Percentiles rank a stretch among this genome's conserved stretches.
These are phyloP conservation scores for Mortierella polycephala DNA, from an alignment of 371 early-diverging fungal genomes.

Conservation along the genomic window DNA sequence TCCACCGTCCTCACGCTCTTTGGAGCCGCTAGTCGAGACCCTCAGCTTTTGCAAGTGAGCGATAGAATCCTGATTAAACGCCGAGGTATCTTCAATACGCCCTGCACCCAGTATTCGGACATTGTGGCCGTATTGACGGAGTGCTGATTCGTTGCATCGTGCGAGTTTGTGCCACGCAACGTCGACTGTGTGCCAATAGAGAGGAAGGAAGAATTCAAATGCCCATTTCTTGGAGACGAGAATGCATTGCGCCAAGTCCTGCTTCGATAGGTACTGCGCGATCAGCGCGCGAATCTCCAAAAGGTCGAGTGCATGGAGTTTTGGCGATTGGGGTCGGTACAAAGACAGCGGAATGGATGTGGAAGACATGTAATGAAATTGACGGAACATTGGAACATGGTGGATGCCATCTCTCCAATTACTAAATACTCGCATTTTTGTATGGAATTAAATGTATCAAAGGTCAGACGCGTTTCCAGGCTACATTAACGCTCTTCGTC, in stretches of 20 bases:
- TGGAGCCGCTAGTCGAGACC: slow-evolving; percentile 19
- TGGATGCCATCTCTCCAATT: no score
- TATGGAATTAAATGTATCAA: no score
- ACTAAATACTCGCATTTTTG: no score
- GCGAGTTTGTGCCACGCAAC: slow-evolving; percentile 15
- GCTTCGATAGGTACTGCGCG: slow-evolving; percentile 12
- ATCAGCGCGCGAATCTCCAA: slow-evolving; percentile 26
- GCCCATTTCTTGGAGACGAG: slow-evolving; percentile 29
- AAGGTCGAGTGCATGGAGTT: slow-evolving; percentile 29
- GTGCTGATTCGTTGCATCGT: slow-evolving; percentile 3
- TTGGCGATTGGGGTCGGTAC: background rate
- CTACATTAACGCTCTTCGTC: no score
- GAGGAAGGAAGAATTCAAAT: slow-evolving; percentile 9
- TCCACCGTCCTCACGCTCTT: slow-evolving; percentile 16
- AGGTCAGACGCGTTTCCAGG: no score
- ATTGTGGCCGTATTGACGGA: slow-evolving; percentile 16
- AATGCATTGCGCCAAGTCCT: slow-evolving; percentile 28
- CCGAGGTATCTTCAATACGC: slow-evolving; percentile 24
- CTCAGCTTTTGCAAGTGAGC: slow-evolving; percentile 15
- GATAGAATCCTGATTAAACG: slow-evolving; percentile 34
- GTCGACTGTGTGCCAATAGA: slow-evolving; percentile 26
- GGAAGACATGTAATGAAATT: background rate
- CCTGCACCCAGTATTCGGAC: slow-evolving; percentile 23
- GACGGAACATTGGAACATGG: no score
- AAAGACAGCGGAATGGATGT: background rate